Percentiles rank a stretch among this genome's conserved stretches.
Conservation (phyloP, 2,329 filamentous ascomycete genomes). For the Sclerotinia nivalis region DNA sequence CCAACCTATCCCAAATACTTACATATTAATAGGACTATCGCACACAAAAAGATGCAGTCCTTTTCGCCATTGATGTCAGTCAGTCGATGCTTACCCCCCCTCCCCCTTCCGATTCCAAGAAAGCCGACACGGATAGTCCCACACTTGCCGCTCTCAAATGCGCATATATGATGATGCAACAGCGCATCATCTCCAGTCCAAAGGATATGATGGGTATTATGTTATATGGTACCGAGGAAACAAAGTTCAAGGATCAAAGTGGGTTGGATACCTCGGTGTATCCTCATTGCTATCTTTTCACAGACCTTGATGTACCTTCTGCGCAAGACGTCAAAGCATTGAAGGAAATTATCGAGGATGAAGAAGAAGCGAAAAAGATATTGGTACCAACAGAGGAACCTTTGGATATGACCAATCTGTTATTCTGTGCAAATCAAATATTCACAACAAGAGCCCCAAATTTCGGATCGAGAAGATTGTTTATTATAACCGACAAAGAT, state of each 20-base stretch:
- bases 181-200: conserved; percentile 95
- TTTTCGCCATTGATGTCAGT: conserved; percentile 93
- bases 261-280: conserved; percentile 63
- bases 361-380: conserved; percentile 67
- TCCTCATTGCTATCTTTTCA: conserved; percentile 89
- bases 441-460: conserved; percentile 95
- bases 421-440: conserved; percentile 95
- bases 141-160: conserved; percentile 86
- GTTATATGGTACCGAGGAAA: conserved; percentile 84
- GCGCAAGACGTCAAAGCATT: conserved; percentile 83
- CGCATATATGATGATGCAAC: conserved; percentile 93
- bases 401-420: conserved; percentile 80
- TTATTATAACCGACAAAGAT: conserved; percentile 94
- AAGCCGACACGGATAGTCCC: conserved; percentile 75
- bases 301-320: conserved; percentile 82
- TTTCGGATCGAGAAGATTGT: conserved; percentile 88
- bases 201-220: conserved; percentile 97
- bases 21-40: conserved; percentile 71
- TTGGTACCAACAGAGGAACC: conserved; percentile 68
- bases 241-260: conserved; percentile 69
- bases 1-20: not conserved
- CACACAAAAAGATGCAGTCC: conserved; percentile 92
- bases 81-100: conserved; percentile 78
- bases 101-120: conserved; percentile 66
- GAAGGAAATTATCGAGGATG: conserved; percentile 74